Evolutionary conservation across 805 yeast species (phyloP), one percentile per base, ranked within the genome.

Genomic region (Blastobotrys parvus): DNA sequence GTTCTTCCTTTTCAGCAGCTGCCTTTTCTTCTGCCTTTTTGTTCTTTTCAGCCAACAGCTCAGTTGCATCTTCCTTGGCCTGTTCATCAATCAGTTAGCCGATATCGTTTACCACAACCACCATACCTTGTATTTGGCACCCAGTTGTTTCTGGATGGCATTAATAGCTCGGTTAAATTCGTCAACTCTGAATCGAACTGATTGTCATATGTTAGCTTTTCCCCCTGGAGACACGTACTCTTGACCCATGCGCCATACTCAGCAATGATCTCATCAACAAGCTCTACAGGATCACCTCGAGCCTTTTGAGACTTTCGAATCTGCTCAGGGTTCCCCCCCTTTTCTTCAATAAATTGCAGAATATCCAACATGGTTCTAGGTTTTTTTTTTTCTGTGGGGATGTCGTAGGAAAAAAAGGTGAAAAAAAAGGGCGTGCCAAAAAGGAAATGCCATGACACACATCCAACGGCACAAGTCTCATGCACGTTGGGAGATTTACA

Each of bases 191-290:
- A 90, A 92, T 68, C 88, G 80, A 49, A 81, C 60, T 58, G 19
- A 16, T 20, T 22, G 34, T 19, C 18, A 21, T 19, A 16, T 29
- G 16, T 5, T 5, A 3, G 5, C 4, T 13, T 4, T 16, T n/a
- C 20, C 34, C 27, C 17, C 16, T 13, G 27, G 32, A 10, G 2
- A 1, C 35, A 44, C 54, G 10, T 44, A 56, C 63, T 76, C 67
- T 76, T 80, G 55, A 89, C 85, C 98, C 98, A 92, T 48, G 78
- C 80, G 67, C 84, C 85, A 75, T 92, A 92, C 55, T 82, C 95
- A 50, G 69, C 73, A 61, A 92, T 86, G 63, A 92, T 89, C 69
- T 90, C 96, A 63, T 92, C 98, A 41, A 92, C 97, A 42, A 92
- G 60, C 67, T 92, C 98, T 42, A 89, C 97, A 29, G 92, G 70